Evolutionary conservation across 371 early-diverging fungal genomes (phyloP).

Genomic region (Parasitella parasitica): DNA sequence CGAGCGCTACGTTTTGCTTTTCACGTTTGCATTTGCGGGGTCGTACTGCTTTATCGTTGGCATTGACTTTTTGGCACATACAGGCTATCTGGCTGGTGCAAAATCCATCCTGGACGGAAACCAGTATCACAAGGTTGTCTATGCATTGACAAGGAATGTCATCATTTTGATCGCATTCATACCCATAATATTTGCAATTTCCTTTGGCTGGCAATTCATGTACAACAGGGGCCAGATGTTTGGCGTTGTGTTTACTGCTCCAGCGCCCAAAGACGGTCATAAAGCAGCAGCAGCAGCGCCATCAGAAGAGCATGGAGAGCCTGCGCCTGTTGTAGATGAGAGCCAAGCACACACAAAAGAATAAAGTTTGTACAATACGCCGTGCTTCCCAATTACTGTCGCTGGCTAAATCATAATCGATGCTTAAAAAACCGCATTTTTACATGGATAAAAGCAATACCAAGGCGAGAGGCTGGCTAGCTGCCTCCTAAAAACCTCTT

Average conservation of each 20-base stretch:
- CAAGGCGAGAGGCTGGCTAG: too few species aligned
- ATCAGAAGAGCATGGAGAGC: slow-evolving; percentile 10
- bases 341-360: slow-evolving; percentile 9
- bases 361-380: too few species aligned
- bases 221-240: slow-evolving; percentile 20
- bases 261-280: neutral
- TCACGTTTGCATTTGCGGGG: slow-evolving; percentile 36
- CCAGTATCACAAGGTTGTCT: slow-evolving; percentile 17
- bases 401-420: too few species aligned
- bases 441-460: too few species aligned
- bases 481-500: too few species aligned
- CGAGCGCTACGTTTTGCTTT: slow-evolving; percentile 13
- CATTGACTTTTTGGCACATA: slow-evolving; percentile 29
- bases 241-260: slow-evolving; percentile 8
- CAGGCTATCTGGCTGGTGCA: slow-evolving; percentile 24
- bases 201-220: slow-evolving; percentile 18
- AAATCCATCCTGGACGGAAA: slow-evolving; percentile 22
- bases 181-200: slow-evolving; percentile 11
- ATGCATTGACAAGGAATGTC: slow-evolving; percentile 6
- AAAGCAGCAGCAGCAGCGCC: neutral
- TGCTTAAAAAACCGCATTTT: too few species aligned
- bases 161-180: slow-evolving; percentile 17
- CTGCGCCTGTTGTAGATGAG: slow-evolving; percentile 4
- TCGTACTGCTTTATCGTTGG: slow-evolving; percentile 33
- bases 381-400: too few species aligned